Evolutionary conservation across 257 asterid genomes (phyloP).

Genomic region (Orobanche coerulescens): DNA sequence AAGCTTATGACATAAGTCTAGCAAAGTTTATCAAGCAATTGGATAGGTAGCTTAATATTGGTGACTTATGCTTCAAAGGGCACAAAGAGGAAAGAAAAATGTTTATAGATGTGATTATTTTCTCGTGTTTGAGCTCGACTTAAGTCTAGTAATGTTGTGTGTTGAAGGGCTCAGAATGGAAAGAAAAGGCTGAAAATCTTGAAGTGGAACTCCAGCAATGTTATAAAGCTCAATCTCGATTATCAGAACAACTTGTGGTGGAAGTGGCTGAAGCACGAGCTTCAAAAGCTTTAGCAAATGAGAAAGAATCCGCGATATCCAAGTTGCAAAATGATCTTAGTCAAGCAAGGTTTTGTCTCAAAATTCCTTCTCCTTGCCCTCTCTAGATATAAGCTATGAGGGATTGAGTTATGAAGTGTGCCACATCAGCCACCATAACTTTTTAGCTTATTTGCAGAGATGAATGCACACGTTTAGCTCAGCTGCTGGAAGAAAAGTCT

Average conservation of each 20-base stretch:
- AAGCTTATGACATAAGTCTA: not conserved
- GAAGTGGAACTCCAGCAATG: conserved; percentile 91
- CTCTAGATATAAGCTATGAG: conserved; percentile 6
- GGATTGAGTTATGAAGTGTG: not conserved
- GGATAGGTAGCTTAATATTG: not conserved
- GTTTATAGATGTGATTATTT: not conserved
- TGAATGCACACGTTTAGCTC: conserved; percentile 59
- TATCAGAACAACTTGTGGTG: conserved; percentile 92
- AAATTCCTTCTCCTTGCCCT: not conserved
- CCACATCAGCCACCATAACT: conserved; percentile 9
- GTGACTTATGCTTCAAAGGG: conserved; percentile 3
- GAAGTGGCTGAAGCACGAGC: conserved; percentile 92
- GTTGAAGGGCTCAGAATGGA: conserved; percentile 92
- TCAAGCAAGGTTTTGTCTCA: conserved; percentile 54
- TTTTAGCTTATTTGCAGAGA: conserved; percentile 46
- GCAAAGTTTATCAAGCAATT: not conserved
- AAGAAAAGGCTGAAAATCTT: conserved; percentile 87
- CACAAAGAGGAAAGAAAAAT: not conserved
- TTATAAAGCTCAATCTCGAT: conserved; percentile 91
- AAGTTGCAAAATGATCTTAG: conserved; percentile 64
- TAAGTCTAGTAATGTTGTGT: conserved; percentile 14
- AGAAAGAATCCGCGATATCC: conserved; percentile 57
- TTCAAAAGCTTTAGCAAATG: conserved; percentile 64
- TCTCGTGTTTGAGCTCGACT: not conserved
- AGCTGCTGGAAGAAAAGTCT: conserved; percentile 65